Evolutionary conservation across 2,329 filamentous ascomycete species (phyloP).

Genomic region (Hansfordia pulvinata): DNA sequence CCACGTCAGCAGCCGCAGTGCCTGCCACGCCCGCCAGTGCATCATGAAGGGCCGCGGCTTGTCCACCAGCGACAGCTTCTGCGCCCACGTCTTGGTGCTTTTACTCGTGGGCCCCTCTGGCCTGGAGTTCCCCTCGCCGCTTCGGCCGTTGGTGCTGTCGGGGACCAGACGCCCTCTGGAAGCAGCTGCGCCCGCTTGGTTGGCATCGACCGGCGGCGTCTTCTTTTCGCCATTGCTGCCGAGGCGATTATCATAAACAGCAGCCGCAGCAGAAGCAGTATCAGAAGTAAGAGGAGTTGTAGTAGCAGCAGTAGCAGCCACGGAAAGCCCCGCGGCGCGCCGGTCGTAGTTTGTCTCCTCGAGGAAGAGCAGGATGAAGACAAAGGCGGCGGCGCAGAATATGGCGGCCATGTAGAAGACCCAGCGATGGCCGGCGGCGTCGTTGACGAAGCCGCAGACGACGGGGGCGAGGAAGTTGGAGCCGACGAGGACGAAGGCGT

Average conservation of each 20-base stretch:
- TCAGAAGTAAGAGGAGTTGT: too few relatives aligned
- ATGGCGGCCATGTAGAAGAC: constrained; percentile 28
- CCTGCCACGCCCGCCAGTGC: constrained; percentile 21
- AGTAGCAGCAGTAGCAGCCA: constrained; percentile 3
- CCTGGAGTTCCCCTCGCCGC: too few relatives aligned
- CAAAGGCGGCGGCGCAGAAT: constrained; percentile 19
- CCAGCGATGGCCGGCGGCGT: constrained; percentile 25
- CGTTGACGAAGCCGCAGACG: constrained; percentile 29
- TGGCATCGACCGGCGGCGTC: neutral
- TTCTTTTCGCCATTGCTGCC: neutral
- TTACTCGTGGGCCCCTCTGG: too few relatives aligned
- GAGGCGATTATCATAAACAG: neutral
- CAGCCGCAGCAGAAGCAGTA: too few relatives aligned
- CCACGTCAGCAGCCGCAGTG: constrained; percentile 22
- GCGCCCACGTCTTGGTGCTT: constrained; percentile 23
- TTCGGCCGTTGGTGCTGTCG: too few relatives aligned
- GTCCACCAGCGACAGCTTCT: constrained; percentile 26
- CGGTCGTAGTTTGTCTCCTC: constrained; percentile 44
- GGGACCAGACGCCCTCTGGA: too few relatives aligned
- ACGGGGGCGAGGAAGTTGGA: constrained; percentile 29
- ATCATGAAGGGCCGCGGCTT: constrained; percentile 25
- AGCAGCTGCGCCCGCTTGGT: too few relatives aligned
- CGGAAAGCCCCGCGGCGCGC: constrained; percentile 9
- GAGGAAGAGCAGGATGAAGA: constrained; percentile 39
- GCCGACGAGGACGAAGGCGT: constrained; percentile 23